Evolutionary conservation across 331 rosid genomes (phyloP), one percentile per base, ranked within the genome.

Genomic region (Pyrus hybrid): DNA sequence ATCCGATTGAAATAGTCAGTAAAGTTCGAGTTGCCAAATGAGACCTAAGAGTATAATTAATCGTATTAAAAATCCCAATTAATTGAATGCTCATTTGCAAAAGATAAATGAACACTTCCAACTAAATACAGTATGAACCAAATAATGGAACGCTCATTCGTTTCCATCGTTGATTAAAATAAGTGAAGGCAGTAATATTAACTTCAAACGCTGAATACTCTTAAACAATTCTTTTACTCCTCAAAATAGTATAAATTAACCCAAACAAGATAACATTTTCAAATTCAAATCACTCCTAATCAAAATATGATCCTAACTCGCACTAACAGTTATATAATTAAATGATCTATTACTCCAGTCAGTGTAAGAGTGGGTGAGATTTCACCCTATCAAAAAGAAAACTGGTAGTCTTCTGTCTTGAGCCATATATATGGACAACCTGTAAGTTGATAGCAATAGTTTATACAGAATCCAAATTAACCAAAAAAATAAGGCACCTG

Each of bases 11-110:
- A 33, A 33, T 33, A 7, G 0, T 33, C 10, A 33, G 37, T 33
- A 33, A 0, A 33, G 3, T 33, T 0, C 3, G 37, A 33, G 0
- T 0, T 33, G 37, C 28, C 28, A 3, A 6, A 32, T 8, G 0
- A 32, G 35, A 8, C 28, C 28, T 5, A 32, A 35, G 43, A 9
- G 43, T 37, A 37, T 9, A 9, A 2, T 37, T 9, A 37, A 0
- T 37, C 13, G 1, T 37, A 37, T 37, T 37, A 37, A 37, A 35
- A 37, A 37, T 37, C 43, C 43, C 43, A 37, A 37, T 37, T 37
- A 37, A 37, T 37, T 37, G 43, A 37, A 37, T 37, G 3, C 43
- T 37, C 13, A 37, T 9, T 37, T 37, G 43, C 43, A 37, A 37
- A 37, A 37, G 43, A 49, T 49, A 49, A 49, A 49, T 16, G 56